Evolutionary conservation across 2,329 filamentous ascomycete genomes (phyloP), one percentile per base, ranked within the genome.

Genomic region (Sporothrix dimorphospora): DNA sequence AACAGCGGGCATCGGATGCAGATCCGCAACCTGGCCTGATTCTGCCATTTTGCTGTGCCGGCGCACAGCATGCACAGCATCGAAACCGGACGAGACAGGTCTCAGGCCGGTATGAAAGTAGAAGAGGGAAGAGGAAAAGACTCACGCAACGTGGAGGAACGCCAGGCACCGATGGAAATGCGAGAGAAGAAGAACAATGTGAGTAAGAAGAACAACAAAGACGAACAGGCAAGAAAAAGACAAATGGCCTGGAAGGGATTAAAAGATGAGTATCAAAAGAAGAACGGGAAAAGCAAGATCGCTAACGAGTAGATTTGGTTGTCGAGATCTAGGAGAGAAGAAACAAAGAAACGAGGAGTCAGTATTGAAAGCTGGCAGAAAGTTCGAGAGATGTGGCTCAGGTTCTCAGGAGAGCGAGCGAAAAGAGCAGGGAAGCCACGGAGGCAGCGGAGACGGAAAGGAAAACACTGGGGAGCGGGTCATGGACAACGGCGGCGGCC

Each of bases 141-240:
- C 70, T 61, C 21, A 72, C 65, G 34, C 40, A 61, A 53, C 19
- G 30, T 69, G 21, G 21, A 57, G 38, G 38, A 69, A 74, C 72
- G 74, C 74, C 74, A 63, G 71, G 69, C 72, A 72, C 72, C 71
- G 38, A 69, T 71, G 71, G 70, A 71, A 72, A 74, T 74, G 71
- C 73, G 69, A 63, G 61, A 66, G 47, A 49, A 53, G 40, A 49
- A 47, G 16, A 61, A 57, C 6, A 38, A 34, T 40, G 30, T 34
- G 30, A 34, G 30, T 3, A 16, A 55, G n/a, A 40, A 53, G 14
- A 68, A n/a, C 47, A 45, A 59, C 4, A 24, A 65, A 40, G 59
- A 59, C 51, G 66, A 59, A n/a, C 45, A 40, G 24, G 12, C 38
- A 53, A 30, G 4, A 57, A 21, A 40, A 53, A 19, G 14, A 57